Evolutionary conservation across 225 moss, liverwort and hornwort species (phyloP).

Genomic region (Takakia lepidozioides): DNA sequence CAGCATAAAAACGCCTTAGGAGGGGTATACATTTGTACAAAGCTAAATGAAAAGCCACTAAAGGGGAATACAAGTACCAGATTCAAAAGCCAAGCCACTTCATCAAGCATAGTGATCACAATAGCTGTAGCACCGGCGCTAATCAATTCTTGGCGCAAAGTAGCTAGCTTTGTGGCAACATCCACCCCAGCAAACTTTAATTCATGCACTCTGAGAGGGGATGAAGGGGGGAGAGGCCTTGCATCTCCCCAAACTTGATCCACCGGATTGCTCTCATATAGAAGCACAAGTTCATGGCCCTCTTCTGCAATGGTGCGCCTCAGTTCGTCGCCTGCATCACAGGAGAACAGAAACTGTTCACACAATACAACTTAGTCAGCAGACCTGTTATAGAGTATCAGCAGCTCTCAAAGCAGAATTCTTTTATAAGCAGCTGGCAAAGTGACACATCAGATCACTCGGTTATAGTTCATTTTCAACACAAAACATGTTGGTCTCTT

Average conservation of each 20-base stretch:
- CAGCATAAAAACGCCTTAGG: slow-evolving; percentile 1
- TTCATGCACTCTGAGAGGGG: slow-evolving; percentile 74
- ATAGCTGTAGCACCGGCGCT: slow-evolving; percentile 74
- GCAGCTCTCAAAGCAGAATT: no score
- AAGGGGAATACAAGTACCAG: slow-evolving; percentile 67
- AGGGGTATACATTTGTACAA: no score
- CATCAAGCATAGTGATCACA: slow-evolving; percentile 87
- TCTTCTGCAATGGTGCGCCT: slow-evolving; percentile 65
- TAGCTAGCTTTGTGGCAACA: slow-evolving; percentile 67
- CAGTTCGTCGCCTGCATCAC: slow-evolving; percentile 90
- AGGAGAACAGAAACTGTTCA: slow-evolving; percentile 93
- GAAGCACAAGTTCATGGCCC: slow-evolving; percentile 63
- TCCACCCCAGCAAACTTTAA: slow-evolving; percentile 78
- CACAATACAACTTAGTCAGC: no score
- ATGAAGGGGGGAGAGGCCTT: slow-evolving; percentile 65
- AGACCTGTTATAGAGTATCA: no score
- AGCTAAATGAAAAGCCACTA: no score
- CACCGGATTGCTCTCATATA: slow-evolving; percentile 72
- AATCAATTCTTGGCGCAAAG: slow-evolving; percentile 61
- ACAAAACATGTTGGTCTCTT: no score
- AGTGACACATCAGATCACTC: no score
- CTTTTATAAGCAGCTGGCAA: no score
- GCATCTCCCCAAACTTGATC: slow-evolving; percentile 78
- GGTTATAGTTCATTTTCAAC: no score
- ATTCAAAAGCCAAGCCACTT: slow-evolving; percentile 95